Conservation (phyloP, 495 filamentous ascomycete genomes). For the Monascus purpureus region DNA sequence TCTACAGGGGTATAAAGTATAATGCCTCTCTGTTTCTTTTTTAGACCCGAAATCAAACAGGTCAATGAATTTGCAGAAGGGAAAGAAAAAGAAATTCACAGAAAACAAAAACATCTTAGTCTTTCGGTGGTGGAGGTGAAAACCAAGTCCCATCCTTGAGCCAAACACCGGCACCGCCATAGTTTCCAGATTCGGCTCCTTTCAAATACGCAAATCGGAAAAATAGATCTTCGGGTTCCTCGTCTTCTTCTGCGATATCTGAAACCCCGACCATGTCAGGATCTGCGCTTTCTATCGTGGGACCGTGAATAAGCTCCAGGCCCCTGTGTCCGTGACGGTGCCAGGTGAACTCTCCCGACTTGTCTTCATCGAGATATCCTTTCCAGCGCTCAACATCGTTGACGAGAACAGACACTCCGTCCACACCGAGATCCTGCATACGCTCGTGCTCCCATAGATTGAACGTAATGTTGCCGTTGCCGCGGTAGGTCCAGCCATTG, state of each 20-base stretch:
- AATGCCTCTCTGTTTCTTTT: too few relatives aligned
- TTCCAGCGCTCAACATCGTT: constrained; percentile 87
- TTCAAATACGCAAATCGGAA: constrained; percentile 75
- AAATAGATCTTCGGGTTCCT: constrained; percentile 45
- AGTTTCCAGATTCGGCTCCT: constrained; percentile 55
- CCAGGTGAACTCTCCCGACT: constrained; percentile 30
- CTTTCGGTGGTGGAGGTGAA: constrained; percentile 20
- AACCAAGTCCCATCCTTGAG: constrained; percentile 53
- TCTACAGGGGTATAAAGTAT: too few relatives aligned
- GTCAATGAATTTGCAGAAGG: too few relatives aligned
- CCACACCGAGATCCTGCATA: constrained; percentile 50
- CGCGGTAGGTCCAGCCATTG: constrained; percentile 14
- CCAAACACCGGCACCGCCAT: constrained; percentile 75
- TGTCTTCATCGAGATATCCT: constrained; percentile 39
- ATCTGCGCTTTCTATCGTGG: constrained; percentile 7
- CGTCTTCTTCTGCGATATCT: constrained; percentile 12
- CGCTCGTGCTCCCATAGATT: constrained; percentile 32
- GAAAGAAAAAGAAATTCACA: too few relatives aligned
- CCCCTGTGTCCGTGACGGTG: constrained; percentile 31
- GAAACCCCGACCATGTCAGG: constrained; percentile 10
- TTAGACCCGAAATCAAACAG: too few relatives aligned
- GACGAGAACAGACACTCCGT: constrained; percentile 78
- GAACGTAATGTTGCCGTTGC: constrained; percentile 45
- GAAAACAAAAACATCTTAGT: too few relatives aligned
- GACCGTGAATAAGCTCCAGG: constrained; percentile 19